Evolutionary conservation across 176 grass and related monocot species (phyloP).

Genomic region (Olyra latifolia): DNA sequence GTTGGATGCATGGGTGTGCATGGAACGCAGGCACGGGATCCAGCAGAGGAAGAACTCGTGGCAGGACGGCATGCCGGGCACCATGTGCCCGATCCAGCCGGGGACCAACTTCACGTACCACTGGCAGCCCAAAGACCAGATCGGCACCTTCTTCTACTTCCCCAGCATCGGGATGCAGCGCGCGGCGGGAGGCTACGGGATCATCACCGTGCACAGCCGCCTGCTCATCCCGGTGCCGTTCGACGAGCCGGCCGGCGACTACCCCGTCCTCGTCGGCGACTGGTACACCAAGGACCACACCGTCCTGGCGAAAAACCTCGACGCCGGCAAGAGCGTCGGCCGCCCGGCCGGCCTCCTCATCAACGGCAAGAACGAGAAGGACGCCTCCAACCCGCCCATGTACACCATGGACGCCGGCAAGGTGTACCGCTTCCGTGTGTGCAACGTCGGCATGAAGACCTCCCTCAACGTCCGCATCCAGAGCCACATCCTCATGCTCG

Average conservation of each 20-base stretch:
- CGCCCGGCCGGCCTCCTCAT: slow-evolving; percentile 71
- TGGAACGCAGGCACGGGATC: slow-evolving; percentile 71
- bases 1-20: not conserved
- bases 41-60: slow-evolving; percentile 95
- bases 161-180: slow-evolving; percentile 83
- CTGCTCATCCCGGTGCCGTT: slow-evolving; percentile 88
- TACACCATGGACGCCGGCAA: slow-evolving; percentile 69
- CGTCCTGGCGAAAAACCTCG: slow-evolving; percentile 55
- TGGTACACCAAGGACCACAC: slow-evolving; percentile 88
- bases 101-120: slow-evolving; percentile 87
- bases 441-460: slow-evolving; percentile 81
- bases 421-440: slow-evolving; percentile 78
- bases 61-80: slow-evolving; percentile 76
- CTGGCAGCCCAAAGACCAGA: slow-evolving; percentile 93
- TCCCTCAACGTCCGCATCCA: slow-evolving; percentile 84
- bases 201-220: slow-evolving; percentile 80
- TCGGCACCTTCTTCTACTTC: slow-evolving; percentile 95
- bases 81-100: slow-evolving; percentile 79
- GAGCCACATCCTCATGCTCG: slow-evolving; percentile 58
- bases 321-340: slow-evolving; percentile 61
- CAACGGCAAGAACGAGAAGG: slow-evolving; percentile 81
- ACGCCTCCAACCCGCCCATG: slow-evolving; percentile 52
- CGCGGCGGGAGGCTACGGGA: slow-evolving; percentile 65
- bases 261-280: slow-evolving; percentile 56
- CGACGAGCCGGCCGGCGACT: slow-evolving; percentile 67